These are phyloP conservation scores for Pholiota molesta DNA, from an alignment of 768 basidiomycete genomes.

Conservation along the genomic window DNA sequence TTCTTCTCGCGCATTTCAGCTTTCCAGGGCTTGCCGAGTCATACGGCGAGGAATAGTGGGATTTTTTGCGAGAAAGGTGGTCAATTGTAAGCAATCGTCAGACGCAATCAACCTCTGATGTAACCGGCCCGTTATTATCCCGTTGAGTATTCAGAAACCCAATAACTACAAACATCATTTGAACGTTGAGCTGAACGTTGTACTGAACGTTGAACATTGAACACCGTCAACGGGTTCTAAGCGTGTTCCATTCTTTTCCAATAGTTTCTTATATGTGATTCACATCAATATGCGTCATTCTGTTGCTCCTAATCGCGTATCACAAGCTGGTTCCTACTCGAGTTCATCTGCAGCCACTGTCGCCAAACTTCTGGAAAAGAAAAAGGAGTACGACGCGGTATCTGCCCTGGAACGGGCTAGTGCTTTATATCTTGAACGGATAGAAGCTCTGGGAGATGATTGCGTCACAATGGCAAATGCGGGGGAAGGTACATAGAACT, in stretches of 20 bases:
- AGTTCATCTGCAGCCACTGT: constrained; percentile 49
- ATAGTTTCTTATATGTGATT: background rate
- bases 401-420: constrained; percentile 70
- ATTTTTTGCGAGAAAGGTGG: background rate
- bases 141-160: too few relatives aligned
- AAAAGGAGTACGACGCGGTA: constrained; percentile 80
- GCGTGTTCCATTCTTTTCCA: background rate
- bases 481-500: constrained; percentile 54
- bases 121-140: too few relatives aligned
- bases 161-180: too few relatives aligned
- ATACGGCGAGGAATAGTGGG: constrained; percentile 1
- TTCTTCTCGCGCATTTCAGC: constrained; percentile 38
- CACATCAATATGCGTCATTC: constrained; percentile 56
- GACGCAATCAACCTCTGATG: too few relatives aligned
- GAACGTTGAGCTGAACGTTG: too few relatives aligned
- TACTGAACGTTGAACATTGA: too few relatives aligned
- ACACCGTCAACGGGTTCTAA: background rate
- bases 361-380: constrained; percentile 71
- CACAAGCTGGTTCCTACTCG: constrained; percentile 45
- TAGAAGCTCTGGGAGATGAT: constrained; percentile 70
- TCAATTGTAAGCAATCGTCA: background rate
- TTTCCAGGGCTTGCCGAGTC: constrained; percentile 20
- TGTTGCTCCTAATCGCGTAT: constrained; percentile 50
- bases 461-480: constrained; percentile 80
- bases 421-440: constrained; percentile 63